A percentile compares a stretch with the other conserved stretches of the same genome.
These are phyloP conservation scores for Plasmodium sp. DNA, from an alignment of 169 alveolate genomes.

Conservation along the genomic window DNA sequence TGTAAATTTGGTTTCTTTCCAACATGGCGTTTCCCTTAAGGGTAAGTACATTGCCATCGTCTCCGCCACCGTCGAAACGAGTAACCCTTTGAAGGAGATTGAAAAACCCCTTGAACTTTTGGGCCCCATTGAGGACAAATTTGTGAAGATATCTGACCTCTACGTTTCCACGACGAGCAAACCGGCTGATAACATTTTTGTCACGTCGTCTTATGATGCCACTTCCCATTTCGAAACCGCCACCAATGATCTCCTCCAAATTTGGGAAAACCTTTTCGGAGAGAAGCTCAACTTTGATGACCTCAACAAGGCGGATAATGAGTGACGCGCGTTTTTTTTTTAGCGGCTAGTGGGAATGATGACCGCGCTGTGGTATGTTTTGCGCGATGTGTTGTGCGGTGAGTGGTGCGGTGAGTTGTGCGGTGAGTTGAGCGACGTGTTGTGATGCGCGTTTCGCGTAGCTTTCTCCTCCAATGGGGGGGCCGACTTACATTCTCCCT, in stretches of 20 bases:
- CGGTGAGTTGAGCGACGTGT: too few relatives aligned
- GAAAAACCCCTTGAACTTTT: slow-evolving; percentile 95
- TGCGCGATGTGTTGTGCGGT: background rate
- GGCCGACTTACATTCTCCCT: background rate
- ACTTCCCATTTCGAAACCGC: slow-evolving; percentile 98
- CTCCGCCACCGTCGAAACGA: slow-evolving; percentile 97
- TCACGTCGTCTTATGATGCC: slow-evolving; percentile 96
- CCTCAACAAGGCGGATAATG: slow-evolving; percentile 32
- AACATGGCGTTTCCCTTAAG: slow-evolving; percentile 95
- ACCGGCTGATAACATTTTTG: slow-evolving; percentile 90
- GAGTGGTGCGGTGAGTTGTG: background rate
- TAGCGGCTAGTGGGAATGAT: background rate
- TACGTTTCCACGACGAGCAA: slow-evolving; percentile 93
- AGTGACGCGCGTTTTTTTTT: background rate
- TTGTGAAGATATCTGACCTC: slow-evolving; percentile 91
- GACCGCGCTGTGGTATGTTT: background rate
- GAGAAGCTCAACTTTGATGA: slow-evolving; percentile 72
- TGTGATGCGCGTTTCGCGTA: too few relatives aligned
- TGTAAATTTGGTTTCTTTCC: slow-evolving; percentile 93
- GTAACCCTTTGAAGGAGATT: slow-evolving; percentile 93
- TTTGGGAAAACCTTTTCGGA: slow-evolving; percentile 82
- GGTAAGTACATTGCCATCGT: slow-evolving; percentile 96
- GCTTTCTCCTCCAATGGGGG: background rate
- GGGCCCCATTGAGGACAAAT: slow-evolving; percentile 94
- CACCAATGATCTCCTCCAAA: slow-evolving; percentile 93